Evolutionary conservation across 2,329 filamentous ascomycete genomes (phyloP), one percentile per base, ranked within the genome.

Genomic region (Penicillium janthinellum): DNA sequence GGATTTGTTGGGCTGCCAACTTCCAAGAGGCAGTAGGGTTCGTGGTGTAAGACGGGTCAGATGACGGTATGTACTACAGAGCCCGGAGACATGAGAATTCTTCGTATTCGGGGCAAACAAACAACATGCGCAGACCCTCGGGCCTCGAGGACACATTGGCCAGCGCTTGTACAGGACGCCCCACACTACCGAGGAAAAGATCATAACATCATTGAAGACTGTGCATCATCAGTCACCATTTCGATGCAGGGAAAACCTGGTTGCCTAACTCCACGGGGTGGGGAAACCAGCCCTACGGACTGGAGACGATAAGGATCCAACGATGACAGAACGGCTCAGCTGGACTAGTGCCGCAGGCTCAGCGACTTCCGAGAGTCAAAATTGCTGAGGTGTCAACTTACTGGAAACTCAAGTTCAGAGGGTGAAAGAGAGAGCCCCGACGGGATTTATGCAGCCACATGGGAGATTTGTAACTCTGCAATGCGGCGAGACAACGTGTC

Each of bases 241-340:
- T 10, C 11, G 28, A 49, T 35, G 14, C 35, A 35, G 11, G 31
- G 22, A 37, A 31, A 56, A 41, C 38, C 49, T 57, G 58, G 58
- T 44, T 60, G 58, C 58, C 58, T 54, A 57, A 54, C 42, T 60
- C 49, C 54, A 48, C 41, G 42, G 48, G n/a, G 34, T 44, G 49
- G 50, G 49, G 25, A 25, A 31, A 31, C 15, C 37, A 49, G 49
- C 54, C 58, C 17, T 54, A 54, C 50, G 42, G 51, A 17, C 8
- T 17, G 34, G 37, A 17, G 25, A 10, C 22, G 47, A 51, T 25
- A 41, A 54, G 25, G 49, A 25, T 12, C 20, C 22, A 37, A 54
- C 20, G 49, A 25, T 10, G 35, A 48, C 49, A 39, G 37, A 20
- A 50, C 48, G 39, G 39, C 39, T 47, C 38, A 47, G 35, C 52